Conservation (phyloP, 208 protist species). For the Crithidia acanthocephali region DNA sequence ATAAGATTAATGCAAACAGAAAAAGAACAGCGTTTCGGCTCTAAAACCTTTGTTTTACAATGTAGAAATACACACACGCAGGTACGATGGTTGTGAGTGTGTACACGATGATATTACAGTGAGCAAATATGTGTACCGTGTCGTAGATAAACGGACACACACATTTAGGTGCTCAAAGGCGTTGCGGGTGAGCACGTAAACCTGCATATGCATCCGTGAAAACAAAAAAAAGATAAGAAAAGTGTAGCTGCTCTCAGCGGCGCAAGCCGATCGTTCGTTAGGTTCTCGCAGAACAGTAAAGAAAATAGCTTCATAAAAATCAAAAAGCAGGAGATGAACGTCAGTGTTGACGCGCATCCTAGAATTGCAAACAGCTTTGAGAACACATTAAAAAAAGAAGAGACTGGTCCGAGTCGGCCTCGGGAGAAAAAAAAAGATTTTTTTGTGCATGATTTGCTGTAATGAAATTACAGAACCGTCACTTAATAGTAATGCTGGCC, state of each 20-base stretch:
- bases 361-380: constrained; percentile 4
- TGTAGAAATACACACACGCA: too few relatives aligned
- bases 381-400: neutral
- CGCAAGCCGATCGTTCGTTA: neutral
- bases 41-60: too few relatives aligned
- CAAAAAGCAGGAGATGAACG: neutral
- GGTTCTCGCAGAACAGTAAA: neutral
- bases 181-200: too few relatives aligned
- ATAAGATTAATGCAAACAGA: neutral
- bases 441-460: neutral
- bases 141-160: too few relatives aligned
- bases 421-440: neutral
- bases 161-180: too few relatives aligned
- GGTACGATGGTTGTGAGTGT: too few relatives aligned
- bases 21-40: neutral
- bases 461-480: neutral
- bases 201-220: too few relatives aligned
- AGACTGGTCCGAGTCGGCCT: neutral
- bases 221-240: too few relatives aligned
- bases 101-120: too few relatives aligned
- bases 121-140: too few relatives aligned
- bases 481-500: neutral
- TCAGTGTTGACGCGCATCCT: neutral
- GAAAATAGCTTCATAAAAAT: neutral
- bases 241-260: neutral